phyloP scores from a whole-genome alignment of 768 basidiomycete genomes.

The Hemileccinum rubropunctum region DNA sequence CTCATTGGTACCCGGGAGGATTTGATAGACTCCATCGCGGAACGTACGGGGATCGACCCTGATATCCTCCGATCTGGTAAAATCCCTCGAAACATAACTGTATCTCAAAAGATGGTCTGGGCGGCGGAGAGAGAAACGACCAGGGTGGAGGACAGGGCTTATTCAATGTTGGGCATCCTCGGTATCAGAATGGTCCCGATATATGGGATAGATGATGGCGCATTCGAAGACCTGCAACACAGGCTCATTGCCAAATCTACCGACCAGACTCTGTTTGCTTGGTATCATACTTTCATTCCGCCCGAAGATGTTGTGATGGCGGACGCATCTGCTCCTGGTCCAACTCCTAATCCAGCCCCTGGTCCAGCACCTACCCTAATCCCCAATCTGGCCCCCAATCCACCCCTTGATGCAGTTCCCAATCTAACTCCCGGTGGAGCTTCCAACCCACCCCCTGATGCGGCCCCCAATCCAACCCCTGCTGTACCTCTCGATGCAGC shows the following conservation, averaged over 20 bases:
- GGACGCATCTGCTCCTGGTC: not conserved
- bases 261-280: slow-evolving; percentile 29
- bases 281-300: slow-evolving; percentile 12
- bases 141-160: slow-evolving; percentile 27
- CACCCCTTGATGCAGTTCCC: not conserved
- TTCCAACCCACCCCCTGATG: too few species aligned
- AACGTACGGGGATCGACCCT: slow-evolving; percentile 14
- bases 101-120: slow-evolving; percentile 31
- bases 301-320: slow-evolving; percentile 13
- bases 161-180: slow-evolving; percentile 30
- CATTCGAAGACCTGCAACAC: slow-evolving; percentile 26
- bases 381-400: not conserved
- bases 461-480: too few species aligned
- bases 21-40: slow-evolving; percentile 11
- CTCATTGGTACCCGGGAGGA: slow-evolving; percentile 14
- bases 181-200: slow-evolving; percentile 14
- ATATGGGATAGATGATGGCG: slow-evolving; percentile 26
- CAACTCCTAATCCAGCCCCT: not conserved
- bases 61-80: slow-evolving; percentile 13
- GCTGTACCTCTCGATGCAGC: too few species aligned
- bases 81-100: slow-evolving; percentile 11
- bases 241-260: slow-evolving; percentile 17
- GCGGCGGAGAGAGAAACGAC: slow-evolving; percentile 23
- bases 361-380: not conserved
- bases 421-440: not conserved